Percentiles rank a stretch among this genome's conserved stretches.
Conservation (phyloP, 129 eudicot genomes). For the Flaveria robusta region DNA sequence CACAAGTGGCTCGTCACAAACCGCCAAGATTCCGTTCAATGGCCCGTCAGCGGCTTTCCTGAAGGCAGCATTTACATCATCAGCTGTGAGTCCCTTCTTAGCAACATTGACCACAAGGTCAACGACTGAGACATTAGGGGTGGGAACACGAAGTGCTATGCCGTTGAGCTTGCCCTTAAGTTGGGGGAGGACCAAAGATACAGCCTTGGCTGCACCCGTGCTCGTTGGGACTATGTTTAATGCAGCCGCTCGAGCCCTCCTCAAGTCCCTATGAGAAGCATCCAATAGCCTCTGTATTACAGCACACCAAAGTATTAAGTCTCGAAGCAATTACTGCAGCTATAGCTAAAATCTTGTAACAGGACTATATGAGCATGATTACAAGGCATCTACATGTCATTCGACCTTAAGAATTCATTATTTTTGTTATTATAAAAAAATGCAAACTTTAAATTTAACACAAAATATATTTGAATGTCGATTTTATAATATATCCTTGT, state of each 20-base stretch:
- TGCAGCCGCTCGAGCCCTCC: constrained; percentile 98
- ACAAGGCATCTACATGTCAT: background rate
- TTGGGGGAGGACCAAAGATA: constrained; percentile 85
- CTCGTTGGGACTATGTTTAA: constrained; percentile 95
- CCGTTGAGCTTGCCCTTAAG: constrained; percentile 99
- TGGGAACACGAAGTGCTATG: constrained; percentile 96
- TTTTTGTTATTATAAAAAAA: background rate
- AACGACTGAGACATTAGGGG: constrained; percentile 95
- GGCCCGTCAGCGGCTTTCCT: constrained; percentile 94
- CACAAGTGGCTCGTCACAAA: constrained; percentile 90
- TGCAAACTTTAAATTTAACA: background rate
- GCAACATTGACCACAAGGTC: constrained; percentile 86
- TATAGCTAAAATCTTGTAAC: background rate
- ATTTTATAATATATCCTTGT: background rate
- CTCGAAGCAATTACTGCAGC: constrained; percentile 13
- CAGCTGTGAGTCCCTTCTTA: constrained; percentile 84
- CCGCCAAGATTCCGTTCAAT: constrained; percentile 73
- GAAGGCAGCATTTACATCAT: constrained; percentile 89
- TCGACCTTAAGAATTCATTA: background rate
- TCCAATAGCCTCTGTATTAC: constrained; percentile 74
- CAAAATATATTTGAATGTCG: background rate
- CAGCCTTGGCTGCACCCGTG: constrained; percentile 99
- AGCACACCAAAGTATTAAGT: constrained; percentile 1
- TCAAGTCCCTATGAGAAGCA: constrained; percentile 94
- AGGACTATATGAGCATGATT: background rate